A percentile compares a stretch with the other conserved stretches of the same genome.
These are phyloP conservation scores for Gamsiella multidivaricata DNA, from an alignment of 192 early-diverging fungal species.

Conservation along the genomic window DNA sequence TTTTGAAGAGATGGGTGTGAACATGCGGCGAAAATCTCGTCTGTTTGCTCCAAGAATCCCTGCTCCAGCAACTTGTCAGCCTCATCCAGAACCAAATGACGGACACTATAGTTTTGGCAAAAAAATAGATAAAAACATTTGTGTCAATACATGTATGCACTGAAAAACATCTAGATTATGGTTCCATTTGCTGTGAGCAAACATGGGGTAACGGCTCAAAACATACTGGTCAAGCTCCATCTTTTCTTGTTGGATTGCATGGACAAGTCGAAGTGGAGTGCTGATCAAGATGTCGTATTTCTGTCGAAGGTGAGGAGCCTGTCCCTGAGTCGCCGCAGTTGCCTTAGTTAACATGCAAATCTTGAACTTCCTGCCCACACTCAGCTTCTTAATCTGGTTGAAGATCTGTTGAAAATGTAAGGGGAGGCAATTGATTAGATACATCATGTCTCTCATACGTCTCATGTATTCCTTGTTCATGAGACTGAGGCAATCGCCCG, in stretches of 20 bases:
- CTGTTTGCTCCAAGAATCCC: constrained; percentile 89
- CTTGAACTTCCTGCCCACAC: constrained; percentile 81
- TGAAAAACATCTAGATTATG: not conserved
- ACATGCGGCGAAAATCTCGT: constrained; percentile 90
- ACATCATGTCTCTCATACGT: not conserved
- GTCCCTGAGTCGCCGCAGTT: constrained; percentile 73
- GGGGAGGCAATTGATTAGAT: not conserved
- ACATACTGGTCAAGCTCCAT: constrained; percentile 78
- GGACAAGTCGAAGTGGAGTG: constrained; percentile 92
- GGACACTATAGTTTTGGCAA: constrained; percentile 58
- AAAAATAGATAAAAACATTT: not conserved
- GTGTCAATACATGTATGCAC: not conserved
- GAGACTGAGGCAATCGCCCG: not conserved
- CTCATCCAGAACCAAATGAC: constrained; percentile 83
- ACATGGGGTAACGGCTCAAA: no score
- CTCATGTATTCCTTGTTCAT: not conserved
- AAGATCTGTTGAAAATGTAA: constrained; percentile 77
- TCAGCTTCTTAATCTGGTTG: constrained; percentile 81
- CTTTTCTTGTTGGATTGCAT: constrained; percentile 82
- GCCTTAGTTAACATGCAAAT: constrained; percentile 87
- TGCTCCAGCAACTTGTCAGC: constrained; percentile 85
- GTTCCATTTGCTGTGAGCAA: not conserved
- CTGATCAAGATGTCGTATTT: constrained; percentile 94
- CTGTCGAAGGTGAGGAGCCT: constrained; percentile 70
- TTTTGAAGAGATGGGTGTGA: constrained; percentile 79